A percentile compares a stretch with the other conserved stretches of the same genome.
Conservation (phyloP, 192 early-diverging fungal genomes). For the Coemansia sp. region DNA sequence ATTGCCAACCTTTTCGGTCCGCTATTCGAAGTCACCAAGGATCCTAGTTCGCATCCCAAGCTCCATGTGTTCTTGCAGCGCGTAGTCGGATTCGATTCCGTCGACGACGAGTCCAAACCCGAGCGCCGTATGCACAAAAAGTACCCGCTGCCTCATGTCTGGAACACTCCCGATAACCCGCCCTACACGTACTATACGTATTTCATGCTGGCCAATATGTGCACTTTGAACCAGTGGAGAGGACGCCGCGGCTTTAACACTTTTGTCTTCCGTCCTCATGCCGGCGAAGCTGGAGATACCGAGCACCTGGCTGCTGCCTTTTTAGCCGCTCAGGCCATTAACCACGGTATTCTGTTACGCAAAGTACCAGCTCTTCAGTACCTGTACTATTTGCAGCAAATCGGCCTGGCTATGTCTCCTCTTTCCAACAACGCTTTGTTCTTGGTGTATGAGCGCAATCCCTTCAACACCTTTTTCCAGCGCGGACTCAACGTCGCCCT, state of each 20-base stretch:
- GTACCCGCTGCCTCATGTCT: slow-evolving; percentile 70
- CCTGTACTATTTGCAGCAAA: slow-evolving; percentile 93
- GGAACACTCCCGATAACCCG: slow-evolving; percentile 71
- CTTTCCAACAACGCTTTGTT: slow-evolving; percentile 97
- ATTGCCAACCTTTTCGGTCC: slow-evolving; percentile 86
- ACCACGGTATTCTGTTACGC: slow-evolving; percentile 90
- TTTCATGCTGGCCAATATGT: slow-evolving; percentile 90
- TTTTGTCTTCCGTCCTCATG: slow-evolving; percentile 94
- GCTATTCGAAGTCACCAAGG: slow-evolving; percentile 87
- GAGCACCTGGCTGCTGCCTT: slow-evolving; percentile 92
- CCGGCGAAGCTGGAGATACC: slow-evolving; percentile 94
- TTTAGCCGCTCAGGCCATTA: slow-evolving; percentile 84
- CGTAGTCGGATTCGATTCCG: slow-evolving; percentile 92
- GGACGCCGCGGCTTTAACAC: slow-evolving; percentile 81
- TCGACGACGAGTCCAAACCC: slow-evolving; percentile 93
- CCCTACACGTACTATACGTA: slow-evolving; percentile 96
- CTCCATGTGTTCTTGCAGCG: slow-evolving; percentile 93
- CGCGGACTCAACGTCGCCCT: slow-evolving; percentile 91
- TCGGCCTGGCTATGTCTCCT: slow-evolving; percentile 96
- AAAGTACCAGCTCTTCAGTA: slow-evolving; percentile 96
- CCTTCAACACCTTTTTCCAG: slow-evolving; percentile 89
- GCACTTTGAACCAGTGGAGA: slow-evolving; percentile 80
- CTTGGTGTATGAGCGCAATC: slow-evolving; percentile 91
- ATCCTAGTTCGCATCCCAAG: slow-evolving; percentile 88
- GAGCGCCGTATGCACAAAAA: slow-evolving; percentile 84